Evolutionary conservation across 352 stramenopile species (phyloP).

Genomic region (Globisporangium spinosum): DNA sequence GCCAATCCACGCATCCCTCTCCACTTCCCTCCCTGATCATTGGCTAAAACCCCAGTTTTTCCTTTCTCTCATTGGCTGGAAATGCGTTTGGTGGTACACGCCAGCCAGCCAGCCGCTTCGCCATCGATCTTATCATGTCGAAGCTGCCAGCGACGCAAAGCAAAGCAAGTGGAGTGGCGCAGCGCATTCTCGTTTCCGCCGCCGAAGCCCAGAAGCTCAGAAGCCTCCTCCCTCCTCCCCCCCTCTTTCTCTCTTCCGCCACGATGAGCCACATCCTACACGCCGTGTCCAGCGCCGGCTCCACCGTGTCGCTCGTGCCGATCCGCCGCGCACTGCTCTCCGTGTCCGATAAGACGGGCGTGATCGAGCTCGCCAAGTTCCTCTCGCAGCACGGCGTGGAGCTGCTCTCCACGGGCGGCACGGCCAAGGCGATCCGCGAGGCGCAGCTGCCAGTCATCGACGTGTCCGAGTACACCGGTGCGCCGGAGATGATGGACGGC

Average conservation of each 20-base stretch:
- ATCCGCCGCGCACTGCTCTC: slow-evolving; percentile 96
- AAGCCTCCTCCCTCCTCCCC: background rate
- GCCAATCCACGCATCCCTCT: background rate
- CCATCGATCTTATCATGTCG: slow-evolving; percentile 10
- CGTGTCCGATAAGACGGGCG: slow-evolving; percentile 98
- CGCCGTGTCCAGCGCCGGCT: slow-evolving; percentile 53
- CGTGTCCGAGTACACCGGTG: slow-evolving; percentile 97
- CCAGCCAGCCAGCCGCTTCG: background rate
- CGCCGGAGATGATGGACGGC: slow-evolving; percentile 98
- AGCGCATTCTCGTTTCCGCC: slow-evolving; percentile 16
- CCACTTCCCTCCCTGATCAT: background rate
- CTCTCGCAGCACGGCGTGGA: slow-evolving; percentile 92
- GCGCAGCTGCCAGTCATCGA: slow-evolving; percentile 94
- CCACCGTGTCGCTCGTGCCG: slow-evolving; percentile 79
- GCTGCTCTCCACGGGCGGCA: slow-evolving; percentile 98
- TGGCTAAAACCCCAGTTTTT: background rate
- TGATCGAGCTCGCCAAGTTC: slow-evolving; percentile 96
- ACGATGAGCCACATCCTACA: slow-evolving; percentile 83
- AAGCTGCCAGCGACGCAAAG: background rate
- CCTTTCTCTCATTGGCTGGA: background rate
- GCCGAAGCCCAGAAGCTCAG: slow-evolving; percentile 6
- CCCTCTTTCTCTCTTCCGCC: background rate
- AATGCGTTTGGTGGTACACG: background rate
- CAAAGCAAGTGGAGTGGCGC: background rate
- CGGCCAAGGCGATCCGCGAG: slow-evolving; percentile 94